phyloP scores from a whole-genome alignment of 2,329 filamentous ascomycete species.

The Pyrenochaeta sp. region DNA sequence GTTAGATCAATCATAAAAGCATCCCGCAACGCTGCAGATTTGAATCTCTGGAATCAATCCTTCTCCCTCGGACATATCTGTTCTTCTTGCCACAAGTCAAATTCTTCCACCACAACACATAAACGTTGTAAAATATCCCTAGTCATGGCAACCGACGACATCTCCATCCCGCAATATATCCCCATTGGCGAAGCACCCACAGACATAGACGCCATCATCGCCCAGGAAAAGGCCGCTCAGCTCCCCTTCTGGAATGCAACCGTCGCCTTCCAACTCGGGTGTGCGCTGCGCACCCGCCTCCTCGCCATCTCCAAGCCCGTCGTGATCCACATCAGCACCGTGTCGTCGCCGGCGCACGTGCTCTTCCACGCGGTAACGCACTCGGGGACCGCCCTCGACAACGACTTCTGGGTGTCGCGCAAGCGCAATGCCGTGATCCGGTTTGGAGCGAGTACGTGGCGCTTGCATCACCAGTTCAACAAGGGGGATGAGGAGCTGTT shows the following conservation, averaged over 20 bases:
- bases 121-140: background rate
- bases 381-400: slow-evolving; percentile 72
- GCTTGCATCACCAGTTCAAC: slow-evolving; percentile 73
- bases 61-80: background rate
- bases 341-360: slow-evolving; percentile 62
- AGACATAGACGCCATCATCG: slow-evolving; percentile 48
- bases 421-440: slow-evolving; percentile 78
- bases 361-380: slow-evolving; percentile 75
- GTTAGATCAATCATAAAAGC: background rate
- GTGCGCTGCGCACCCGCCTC: slow-evolving; percentile 68
- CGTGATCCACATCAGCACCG: slow-evolving; percentile 70
- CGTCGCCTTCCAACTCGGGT: slow-evolving; percentile 70
- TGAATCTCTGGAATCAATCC: background rate
- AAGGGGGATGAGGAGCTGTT: slow-evolving; percentile 70
- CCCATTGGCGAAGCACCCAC: slow-evolving; percentile 33
- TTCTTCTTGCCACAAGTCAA: background rate
- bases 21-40: background rate
- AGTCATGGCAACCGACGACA: slow-evolving; percentile 27
- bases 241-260: slow-evolving; percentile 65
- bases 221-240: slow-evolving; percentile 50
- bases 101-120: background rate
- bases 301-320: slow-evolving; percentile 61
- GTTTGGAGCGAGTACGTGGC: slow-evolving; percentile 74
- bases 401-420: slow-evolving; percentile 69
- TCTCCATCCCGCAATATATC: slow-evolving; percentile 30